Evolutionary conservation across 169 alveolate species (phyloP), one percentile per base, ranked within the genome.

Genomic region (Toxoplasma gondii): DNA sequence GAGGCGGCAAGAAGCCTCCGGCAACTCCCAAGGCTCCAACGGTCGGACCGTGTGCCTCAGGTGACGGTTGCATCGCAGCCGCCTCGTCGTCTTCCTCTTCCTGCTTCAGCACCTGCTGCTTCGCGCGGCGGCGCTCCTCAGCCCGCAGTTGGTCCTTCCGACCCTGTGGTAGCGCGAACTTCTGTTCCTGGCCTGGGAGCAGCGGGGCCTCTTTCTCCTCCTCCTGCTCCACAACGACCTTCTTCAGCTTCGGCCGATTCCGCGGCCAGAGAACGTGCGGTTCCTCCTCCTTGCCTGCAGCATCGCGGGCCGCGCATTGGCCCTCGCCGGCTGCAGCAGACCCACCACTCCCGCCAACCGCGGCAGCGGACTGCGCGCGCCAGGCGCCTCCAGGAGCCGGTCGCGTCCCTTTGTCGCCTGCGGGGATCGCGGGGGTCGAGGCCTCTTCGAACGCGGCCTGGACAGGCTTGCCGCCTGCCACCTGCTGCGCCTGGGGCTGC

Each of bases 161-260:
- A 5, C 93, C 88, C 38, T 70, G 87, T 17, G 93, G 93, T 17
- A 88, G 93, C 41, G 93, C 93, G 49, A 88, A 88, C 64, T 58
- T 53, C 93, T 88, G 93, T 82, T 58, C 70, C 84, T 88, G 93
- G 34, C 93, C 93, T 7, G 93, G 93, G 54, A 88, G 64, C 49
- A 88, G 64, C 34, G 82, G 93, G 24, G 84, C 78, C 67, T 88
- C 93, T 88, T 53, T 53, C 43, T 86, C 92, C 34, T 49, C 81
- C 34, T 86, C 90, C 41, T 43, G 54, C 67, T 82, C 90, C 53
- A 82, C 64, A 5, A 82, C 90, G 67, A 82, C 64, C 36, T 82
- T 82, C 90, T 82, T 82, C 90, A 43, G 90, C 90, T 82, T 82
- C 27, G 90, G 90, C 5, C 90, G 53, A 24, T 82, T 82, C 41